phyloP scores from a whole-genome alignment of 176 grass and related monocot genomes.

The Bonia amplexicaulis region DNA sequence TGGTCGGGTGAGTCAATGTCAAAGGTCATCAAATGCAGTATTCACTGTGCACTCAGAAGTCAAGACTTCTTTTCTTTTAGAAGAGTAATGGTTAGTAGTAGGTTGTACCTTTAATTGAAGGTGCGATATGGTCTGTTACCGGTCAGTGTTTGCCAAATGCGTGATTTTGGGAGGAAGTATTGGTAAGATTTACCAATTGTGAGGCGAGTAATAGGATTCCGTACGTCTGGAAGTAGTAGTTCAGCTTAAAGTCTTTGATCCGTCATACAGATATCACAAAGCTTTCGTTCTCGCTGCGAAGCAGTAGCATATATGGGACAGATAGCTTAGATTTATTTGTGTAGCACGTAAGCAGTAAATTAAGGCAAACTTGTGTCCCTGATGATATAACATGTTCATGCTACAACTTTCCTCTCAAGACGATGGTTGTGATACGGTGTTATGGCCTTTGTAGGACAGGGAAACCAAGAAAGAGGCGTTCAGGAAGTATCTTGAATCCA shows the following conservation, averaged over 20 bases:
- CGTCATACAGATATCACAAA: no score
- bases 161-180: not conserved
- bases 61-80: not conserved
- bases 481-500: constrained; percentile 94
- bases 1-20: not conserved
- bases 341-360: not conserved
- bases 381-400: not conserved
- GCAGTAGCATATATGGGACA: not conserved
- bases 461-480: constrained; percentile 93
- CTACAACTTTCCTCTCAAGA: not conserved
- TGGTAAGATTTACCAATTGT: not conserved
- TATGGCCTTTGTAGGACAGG: constrained; percentile 52
- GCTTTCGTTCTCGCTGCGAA: not conserved
- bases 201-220: not conserved
- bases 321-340: not conserved
- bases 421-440: not conserved
- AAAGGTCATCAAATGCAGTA: not conserved
- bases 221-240: not conserved
- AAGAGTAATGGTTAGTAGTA: not conserved
- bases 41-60: not conserved
- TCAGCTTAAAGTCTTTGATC: not conserved
- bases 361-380: not conserved
- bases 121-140: not conserved
- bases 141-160: not conserved
- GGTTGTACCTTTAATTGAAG: not conserved